Evolutionary conservation across 148 eudicot genomes (phyloP).

Genomic region (Dysphania ambrosioides): DNA sequence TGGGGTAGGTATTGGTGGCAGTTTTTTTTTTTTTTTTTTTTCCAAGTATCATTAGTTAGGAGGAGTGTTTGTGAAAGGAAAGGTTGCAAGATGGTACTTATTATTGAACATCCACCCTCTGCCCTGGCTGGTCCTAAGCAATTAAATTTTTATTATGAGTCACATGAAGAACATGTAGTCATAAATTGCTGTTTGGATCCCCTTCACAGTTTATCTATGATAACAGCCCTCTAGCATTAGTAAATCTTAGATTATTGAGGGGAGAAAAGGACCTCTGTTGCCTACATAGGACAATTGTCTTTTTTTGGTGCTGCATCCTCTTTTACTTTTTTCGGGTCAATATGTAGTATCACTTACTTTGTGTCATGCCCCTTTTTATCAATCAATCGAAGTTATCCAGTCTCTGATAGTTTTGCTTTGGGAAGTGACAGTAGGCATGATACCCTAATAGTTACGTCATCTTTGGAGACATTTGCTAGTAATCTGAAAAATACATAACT

Average conservation of each 20-base stretch:
- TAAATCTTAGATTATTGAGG: background rate
- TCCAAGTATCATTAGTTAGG: background rate
- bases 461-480: background rate
- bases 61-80: background rate
- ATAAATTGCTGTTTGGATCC: background rate
- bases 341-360: background rate
- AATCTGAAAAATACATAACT: background rate
- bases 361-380: background rate
- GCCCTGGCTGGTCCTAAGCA: background rate
- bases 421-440: background rate
- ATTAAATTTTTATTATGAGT: background rate
- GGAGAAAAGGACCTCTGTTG: background rate
- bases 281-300: background rate
- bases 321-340: background rate
- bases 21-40: slow-evolving; percentile 1
- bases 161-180: background rate
- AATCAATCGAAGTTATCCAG: background rate
- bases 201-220: background rate
- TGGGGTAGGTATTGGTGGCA: background rate
- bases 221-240: background rate
- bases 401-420: background rate
- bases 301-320: background rate
- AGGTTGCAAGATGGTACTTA: background rate
- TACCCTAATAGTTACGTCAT: background rate
- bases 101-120: background rate